These are phyloP conservation scores for Moniliella sp. DNA, from an alignment of 1,284 basidiomycete species.

Conservation along the genomic window DNA sequence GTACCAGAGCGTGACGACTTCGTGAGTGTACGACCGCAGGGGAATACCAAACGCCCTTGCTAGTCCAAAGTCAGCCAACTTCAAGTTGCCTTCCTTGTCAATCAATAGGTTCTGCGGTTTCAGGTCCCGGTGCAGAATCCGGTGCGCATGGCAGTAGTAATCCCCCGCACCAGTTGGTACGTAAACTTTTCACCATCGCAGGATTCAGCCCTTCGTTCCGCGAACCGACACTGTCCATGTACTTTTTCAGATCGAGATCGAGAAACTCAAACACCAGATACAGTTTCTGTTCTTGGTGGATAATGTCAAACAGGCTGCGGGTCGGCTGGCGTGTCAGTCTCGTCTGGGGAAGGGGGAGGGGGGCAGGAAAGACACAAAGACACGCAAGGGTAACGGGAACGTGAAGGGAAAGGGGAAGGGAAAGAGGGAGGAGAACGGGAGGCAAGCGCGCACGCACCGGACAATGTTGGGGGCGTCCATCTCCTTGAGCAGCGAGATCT, in stretches of 20 bases:
- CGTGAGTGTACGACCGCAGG: slow-evolving; percentile 88
- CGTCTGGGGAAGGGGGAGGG: too few relatives aligned
- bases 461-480: slow-evolving; percentile 88
- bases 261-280: slow-evolving; percentile 92
- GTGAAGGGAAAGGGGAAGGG: too few relatives aligned
- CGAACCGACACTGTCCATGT: slow-evolving; percentile 51
- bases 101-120: slow-evolving; percentile 95
- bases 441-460: too few relatives aligned
- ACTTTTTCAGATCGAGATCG: slow-evolving; percentile 80
- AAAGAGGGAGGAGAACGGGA: slow-evolving; percentile 88
- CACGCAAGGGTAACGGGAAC: background rate
- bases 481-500: slow-evolving; percentile 90
- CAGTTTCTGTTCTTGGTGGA: slow-evolving; percentile 85
- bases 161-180: slow-evolving; percentile 60
- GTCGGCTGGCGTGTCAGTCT: too few relatives aligned
- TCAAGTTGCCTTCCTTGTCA: slow-evolving; percentile 43
- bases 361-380: slow-evolving; percentile 2
- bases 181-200: slow-evolving; percentile 84
- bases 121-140: slow-evolving; percentile 84
- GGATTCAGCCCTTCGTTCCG: slow-evolving; percentile 42
- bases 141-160: slow-evolving; percentile 88
- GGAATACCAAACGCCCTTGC: slow-evolving; percentile 93
- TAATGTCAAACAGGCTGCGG: slow-evolving; percentile 69
- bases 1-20: slow-evolving; percentile 93
- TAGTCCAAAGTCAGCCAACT: slow-evolving; percentile 76